These are phyloP conservation scores for Curvularia hawaiiensis DNA, from an alignment of 2,329 filamentous ascomycete species.

Conservation along the genomic window DNA sequence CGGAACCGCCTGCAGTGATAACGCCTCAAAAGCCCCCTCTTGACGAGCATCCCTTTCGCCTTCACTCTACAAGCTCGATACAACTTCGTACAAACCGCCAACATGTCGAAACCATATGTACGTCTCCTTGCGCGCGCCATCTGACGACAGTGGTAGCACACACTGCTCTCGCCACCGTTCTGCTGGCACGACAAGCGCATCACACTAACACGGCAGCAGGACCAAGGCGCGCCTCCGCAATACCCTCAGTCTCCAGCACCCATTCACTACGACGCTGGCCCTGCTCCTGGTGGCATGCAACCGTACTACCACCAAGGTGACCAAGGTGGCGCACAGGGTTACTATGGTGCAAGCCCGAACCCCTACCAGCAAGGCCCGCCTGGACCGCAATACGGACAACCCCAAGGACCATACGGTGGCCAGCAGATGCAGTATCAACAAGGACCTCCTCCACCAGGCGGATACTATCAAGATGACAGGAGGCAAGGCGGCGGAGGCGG, in stretches of 20 bases:
- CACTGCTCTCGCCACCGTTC: not conserved
- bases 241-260: conserved; percentile 43
- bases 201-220: not conserved
- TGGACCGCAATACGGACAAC: conserved; percentile 24
- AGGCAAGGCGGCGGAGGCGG: conserved; percentile 33
- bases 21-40: conserved; percentile 1
- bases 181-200: not conserved
- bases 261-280: conserved; percentile 38
- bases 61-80: not conserved
- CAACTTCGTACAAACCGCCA: not conserved
- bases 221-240: conserved; percentile 38
- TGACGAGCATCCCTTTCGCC: not conserved
- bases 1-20: not conserved
- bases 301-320: conserved; percentile 29
- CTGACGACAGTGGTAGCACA: not conserved
- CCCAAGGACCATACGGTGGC: conserved; percentile 30
- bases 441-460: conserved; percentile 40
- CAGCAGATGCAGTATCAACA: conserved; percentile 47
- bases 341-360: conserved; percentile 29
- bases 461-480: conserved; percentile 48
- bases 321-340: conserved; percentile 22
- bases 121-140: conserved; percentile 2
- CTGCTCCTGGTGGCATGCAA: conserved; percentile 23
- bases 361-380: conserved; percentile 35
- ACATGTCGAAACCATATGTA: conserved; percentile 15